Conservation (phyloP, 139 green algal genomes). For the Picochlorum sp. region DNA sequence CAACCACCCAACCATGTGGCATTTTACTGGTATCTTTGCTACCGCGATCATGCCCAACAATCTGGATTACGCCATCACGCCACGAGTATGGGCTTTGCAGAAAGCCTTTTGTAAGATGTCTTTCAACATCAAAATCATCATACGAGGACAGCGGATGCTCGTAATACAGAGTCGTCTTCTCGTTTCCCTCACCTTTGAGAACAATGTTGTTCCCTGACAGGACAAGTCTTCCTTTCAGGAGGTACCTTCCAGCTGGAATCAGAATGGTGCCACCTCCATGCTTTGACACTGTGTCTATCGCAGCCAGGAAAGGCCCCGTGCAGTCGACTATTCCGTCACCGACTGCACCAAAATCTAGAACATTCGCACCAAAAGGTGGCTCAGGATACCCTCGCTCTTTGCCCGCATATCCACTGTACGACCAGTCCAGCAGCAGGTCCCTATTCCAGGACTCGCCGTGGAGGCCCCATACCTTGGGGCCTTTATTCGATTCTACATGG, state of each 20-base stretch:
- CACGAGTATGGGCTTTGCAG: constrained; percentile 2
- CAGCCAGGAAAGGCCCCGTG: not conserved
- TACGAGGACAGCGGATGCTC: not conserved
- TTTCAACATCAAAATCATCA: not conserved
- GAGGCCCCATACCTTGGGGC: not conserved
- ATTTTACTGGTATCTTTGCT: not conserved
- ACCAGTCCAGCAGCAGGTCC: not conserved
- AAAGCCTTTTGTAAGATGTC: not conserved
- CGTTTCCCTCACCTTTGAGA: constrained; percentile 1
- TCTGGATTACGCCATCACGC: constrained; percentile 6
- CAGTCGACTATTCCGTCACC: not conserved
- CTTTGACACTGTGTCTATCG: not conserved
- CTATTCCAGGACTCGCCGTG: not conserved
- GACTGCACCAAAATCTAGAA: constrained; percentile 1
- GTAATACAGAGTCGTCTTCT: not conserved
- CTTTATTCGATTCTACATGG: not conserved
- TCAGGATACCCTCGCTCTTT: constrained; percentile 1
- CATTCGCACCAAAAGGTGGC: constrained; percentile 3
- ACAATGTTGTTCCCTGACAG: constrained; percentile 7
- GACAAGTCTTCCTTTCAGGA: constrained; percentile 2
- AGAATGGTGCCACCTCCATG: constrained; percentile 4
- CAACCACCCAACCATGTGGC: not conserved
- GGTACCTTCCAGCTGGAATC: constrained; percentile 7
- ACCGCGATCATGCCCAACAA: constrained; percentile 3
- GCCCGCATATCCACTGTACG: not conserved